Base-by-base conservation (phyloP, 2,329 filamentous ascomycete species). In the Magnaporthiopsis poae region DNA sequence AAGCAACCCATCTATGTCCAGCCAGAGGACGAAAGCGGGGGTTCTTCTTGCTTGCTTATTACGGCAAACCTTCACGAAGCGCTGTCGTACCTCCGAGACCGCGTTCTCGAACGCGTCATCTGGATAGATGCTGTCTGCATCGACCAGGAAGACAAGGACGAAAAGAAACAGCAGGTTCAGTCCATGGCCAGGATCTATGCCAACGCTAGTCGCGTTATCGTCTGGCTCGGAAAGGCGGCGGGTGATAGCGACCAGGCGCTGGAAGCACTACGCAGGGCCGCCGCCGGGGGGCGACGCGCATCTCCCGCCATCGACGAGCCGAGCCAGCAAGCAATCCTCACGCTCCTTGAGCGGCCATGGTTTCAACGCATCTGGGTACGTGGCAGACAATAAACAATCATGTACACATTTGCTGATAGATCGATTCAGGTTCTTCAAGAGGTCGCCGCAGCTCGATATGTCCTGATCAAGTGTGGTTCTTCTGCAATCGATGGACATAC, bases 81-180 rank as follows among this genome's bases (percentile, higher is more conserved):
- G 11, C 18, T 63, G 36, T 25, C n/a, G 13, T 25, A 52, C 18
- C 1, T 63, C 3, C 25, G 62, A 11, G 25, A 63, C 29, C 27
- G 62, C 8, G 4, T 63, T 3, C 36, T 52, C 12, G 15, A 46
- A 18, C 13, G 39, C 2, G 2, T 46, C 15, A 5, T 46, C 3
- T 63, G 36, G 36, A 39, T 52, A 18, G 62, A 63, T 29, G 62
- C 62, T 7, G 29, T 63, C 1, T 63, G 62, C n/a, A 63, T 63
- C 8, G 31, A 63, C 36, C 36, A 63, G 25, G n/a, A 21, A 8
- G 21, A 63, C 33, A 11, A 15, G 1, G n/a, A 31, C 25, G 62
- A 63, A 46, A 35, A 39, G 18, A n/a, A 25, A 13, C 62, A 52
- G 9, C 62, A 63, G 36, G 62, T 63, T 18, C n/a, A 27, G 12